phyloP scores from a whole-genome alignment of 1,139 yeast genomes.

The Pichia sp. region DNA sequence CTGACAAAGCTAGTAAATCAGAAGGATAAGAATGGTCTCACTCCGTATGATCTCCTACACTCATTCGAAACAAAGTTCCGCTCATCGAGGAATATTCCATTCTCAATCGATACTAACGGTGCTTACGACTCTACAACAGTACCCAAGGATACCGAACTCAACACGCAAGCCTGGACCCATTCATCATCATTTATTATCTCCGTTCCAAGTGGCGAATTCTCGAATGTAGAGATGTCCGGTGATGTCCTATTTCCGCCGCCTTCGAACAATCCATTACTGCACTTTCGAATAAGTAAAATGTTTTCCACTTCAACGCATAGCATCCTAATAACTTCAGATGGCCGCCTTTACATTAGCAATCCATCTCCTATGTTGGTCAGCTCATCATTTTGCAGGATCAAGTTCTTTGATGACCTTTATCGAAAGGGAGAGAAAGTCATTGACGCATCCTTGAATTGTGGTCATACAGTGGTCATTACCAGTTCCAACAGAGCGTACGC shows the following conservation, averaged over 20 bases:
- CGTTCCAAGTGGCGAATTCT: slow-evolving; percentile 7
- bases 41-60: slow-evolving; percentile 53
- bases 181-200: slow-evolving; percentile 7
- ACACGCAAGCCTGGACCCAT: background rate
- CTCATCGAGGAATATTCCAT: background rate
- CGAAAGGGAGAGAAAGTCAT: slow-evolving; percentile 29
- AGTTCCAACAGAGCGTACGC: slow-evolving; percentile 47
- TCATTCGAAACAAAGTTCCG: slow-evolving; percentile 8
- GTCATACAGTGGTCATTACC: slow-evolving; percentile 58
- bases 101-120: slow-evolving; percentile 9
- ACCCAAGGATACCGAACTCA: too few relatives aligned
- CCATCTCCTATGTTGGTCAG: slow-evolving; percentile 11
- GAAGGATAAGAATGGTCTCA: slow-evolving; percentile 60
- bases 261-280: slow-evolving; percentile 4
- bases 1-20: slow-evolving; percentile 38
- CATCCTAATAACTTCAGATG: slow-evolving; percentile 26
- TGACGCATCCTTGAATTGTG: slow-evolving; percentile 50
- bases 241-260: slow-evolving; percentile 9
- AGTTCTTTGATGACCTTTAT: slow-evolving; percentile 23
- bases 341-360: slow-evolving; percentile 26
- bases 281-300: slow-evolving; percentile 5
- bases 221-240: background rate
- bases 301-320: slow-evolving; percentile 9
- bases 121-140: slow-evolving; percentile 3
- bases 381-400: slow-evolving; percentile 11